Evolutionary conservation across 2,329 filamentous ascomycete genomes (phyloP).

Genomic region (Penicillium sp.): DNA sequence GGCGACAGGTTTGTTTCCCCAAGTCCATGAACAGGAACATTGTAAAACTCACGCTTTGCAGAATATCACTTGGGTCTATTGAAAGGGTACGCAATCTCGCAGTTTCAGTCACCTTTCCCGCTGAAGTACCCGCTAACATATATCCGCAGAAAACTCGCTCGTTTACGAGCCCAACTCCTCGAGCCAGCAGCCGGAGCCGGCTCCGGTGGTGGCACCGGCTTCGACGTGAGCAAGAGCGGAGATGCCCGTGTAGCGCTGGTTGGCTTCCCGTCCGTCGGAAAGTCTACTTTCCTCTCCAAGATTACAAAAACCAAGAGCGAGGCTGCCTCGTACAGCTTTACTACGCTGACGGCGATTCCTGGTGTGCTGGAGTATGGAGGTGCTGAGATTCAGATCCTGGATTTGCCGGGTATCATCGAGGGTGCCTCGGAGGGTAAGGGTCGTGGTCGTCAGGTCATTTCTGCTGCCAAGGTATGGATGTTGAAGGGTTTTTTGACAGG

Average conservation of each 20-base stretch:
- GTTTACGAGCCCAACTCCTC: constrained; percentile 88
- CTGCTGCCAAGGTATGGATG: constrained; percentile 76
- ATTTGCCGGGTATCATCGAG: constrained; percentile 97
- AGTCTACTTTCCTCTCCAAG: constrained; percentile 98
- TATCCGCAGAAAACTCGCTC: constrained; percentile 81
- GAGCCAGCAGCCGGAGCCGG: constrained; percentile 83
- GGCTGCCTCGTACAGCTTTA: constrained; percentile 95
- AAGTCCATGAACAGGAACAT: not conserved
- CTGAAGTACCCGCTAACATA: constrained; percentile 21
- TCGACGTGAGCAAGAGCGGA: constrained; percentile 89
- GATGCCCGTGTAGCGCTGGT: constrained; percentile 96
- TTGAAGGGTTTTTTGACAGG: not conserved
- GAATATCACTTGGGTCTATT: constrained; percentile 98
- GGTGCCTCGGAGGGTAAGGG: constrained; percentile 95
- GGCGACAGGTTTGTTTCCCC: constrained; percentile 76
- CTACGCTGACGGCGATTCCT: constrained; percentile 93
- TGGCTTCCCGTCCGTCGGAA: constrained; percentile 97
- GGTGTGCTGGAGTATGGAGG: constrained; percentile 97
- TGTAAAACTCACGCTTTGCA: constrained; percentile 41
- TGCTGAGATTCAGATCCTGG: constrained; percentile 95
- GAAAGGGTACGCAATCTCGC: constrained; percentile 70
- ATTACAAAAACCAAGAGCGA: constrained; percentile 98
- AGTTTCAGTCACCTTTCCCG: not conserved
- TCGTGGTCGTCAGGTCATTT: constrained; percentile 92
- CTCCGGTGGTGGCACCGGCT: constrained; percentile 77